Base-by-base conservation (phyloP, 257 asterid species). In the Thymus mandschuricus region DNA sequence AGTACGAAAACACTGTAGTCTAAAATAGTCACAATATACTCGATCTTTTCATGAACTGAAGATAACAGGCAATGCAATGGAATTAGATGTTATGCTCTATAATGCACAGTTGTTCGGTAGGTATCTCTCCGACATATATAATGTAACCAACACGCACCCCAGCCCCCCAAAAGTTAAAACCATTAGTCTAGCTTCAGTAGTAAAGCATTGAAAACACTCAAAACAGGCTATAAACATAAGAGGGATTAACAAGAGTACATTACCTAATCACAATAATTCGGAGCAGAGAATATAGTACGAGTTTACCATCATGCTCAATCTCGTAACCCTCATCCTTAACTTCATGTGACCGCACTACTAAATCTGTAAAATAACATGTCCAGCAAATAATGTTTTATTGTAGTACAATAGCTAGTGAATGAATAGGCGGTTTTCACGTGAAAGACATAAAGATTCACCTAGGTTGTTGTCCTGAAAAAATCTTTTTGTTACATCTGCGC, bases 211-310 rank as follows among this genome's bases (percentile, higher is more conserved):
- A 21, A 67, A 68, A 52, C 46, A 48, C 71, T 63, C 62, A 50
- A 76, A 45, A 69, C 64, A 46, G 40, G 72, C 15, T 66, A 61
- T 68, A 10, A 33, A 60, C 15, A 29, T 76, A 59, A 62, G 77
- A 5, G 59, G 60, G 69, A 60, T 40, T 6, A 8, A 45, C n/a
- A 75, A 57, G 69, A 76, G 21, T 38, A 77, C 28, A 54, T 78
- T 84, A 95, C 99, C 98, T 95, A 97, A 76, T 95, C 99, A 76
- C 98, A 92, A 77, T 92, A 95, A 83, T 95, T 95, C 60, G 99
- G 99, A 69, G 99, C 98, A 34, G 99, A 95, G 80, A 95, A 95
- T 10, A 95, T 98, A 2, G 98, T 95, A 52, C 90, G 38, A 95
- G 92, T 89, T 95, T 95, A 41, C 99, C 99, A 50, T 92, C 98